phyloP scores from a whole-genome alignment of 148 eudicot species.

The Nepenthes mirabilis region DNA sequence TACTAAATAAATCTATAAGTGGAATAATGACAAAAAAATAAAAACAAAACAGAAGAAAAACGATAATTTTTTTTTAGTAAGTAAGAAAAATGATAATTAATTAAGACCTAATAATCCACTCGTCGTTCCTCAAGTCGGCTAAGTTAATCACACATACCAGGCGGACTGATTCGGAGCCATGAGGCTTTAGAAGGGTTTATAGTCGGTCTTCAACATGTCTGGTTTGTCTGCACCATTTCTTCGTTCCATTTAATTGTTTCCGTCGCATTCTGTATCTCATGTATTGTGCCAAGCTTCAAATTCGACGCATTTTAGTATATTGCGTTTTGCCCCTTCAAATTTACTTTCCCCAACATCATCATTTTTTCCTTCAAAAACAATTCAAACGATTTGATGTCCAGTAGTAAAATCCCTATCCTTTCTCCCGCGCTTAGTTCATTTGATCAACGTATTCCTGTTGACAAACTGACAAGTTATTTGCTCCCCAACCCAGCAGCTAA shows the following conservation, averaged over 20 bases:
- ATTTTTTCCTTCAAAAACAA: conserved; percentile 4
- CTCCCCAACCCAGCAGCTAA: conserved; percentile 10
- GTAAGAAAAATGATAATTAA: too few relatives aligned
- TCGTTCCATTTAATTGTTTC: not conserved
- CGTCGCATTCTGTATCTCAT: not conserved
- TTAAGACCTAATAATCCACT: too few relatives aligned
- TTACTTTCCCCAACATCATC: not conserved
- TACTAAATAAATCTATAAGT: too few relatives aligned
- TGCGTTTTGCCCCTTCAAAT: not conserved
- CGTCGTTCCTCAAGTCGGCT: too few relatives aligned
- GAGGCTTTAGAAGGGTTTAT: too few relatives aligned
- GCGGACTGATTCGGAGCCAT: too few relatives aligned
- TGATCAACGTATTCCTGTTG: conserved; percentile 14
- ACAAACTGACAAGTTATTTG: conserved; percentile 9
- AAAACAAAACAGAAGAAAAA: not conserved
- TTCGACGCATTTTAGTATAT: conserved; percentile 3
- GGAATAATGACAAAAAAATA: not conserved
- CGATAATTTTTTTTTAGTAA: not conserved
- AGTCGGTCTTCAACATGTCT: too few relatives aligned
- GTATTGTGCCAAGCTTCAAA: conserved; percentile 7
- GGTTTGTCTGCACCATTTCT: not conserved
- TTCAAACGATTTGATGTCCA: conserved; percentile 36
- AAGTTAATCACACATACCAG: too few relatives aligned
- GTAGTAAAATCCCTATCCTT: conserved; percentile 21
- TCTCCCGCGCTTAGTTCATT: conserved; percentile 12